Base-by-base conservation (phyloP, 768 basidiomycete genomes). In the Glaciozyma antarctica region DNA sequence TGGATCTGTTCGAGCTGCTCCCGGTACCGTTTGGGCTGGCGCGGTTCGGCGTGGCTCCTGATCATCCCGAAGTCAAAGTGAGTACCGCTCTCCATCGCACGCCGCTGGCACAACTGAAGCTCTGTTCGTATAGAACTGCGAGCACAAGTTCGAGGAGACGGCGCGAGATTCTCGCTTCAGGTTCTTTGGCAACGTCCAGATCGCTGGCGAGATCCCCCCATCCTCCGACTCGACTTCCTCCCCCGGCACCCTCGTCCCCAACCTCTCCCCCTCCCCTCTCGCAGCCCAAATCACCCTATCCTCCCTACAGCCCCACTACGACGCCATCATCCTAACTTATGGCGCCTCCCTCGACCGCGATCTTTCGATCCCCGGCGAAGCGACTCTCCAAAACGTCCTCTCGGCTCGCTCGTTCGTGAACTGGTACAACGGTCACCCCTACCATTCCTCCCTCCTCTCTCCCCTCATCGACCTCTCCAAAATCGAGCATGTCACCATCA, bases 1-100 rank as follows among this genome's bases (percentile, higher is more conserved):
- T 97, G 19, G 90, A 98, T 75, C 77, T 99, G 74, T 99, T 85
- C 75, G 94, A 99, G 78, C 82, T 90, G 43, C 81, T 94, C 16
- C 97, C 93, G 83, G 85, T 90, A 34, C 94, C 94, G 16, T 89
- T 95, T 74, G 95, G 95, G 0, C 81, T 98, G 1, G 92, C 95
- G 5, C 81, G 95, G 53, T 99, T 93, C 73, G 93, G 95, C 0
- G 93, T 99, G 19, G 94, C 95, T 16, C 94, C 94, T 52, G 94
- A 98, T 78, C 94, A 98, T 77, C 91, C 95, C 15, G 94, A 97
- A 79, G 93, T 98, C 76, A 99, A 97, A 84, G 94, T 83, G 71
- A 51, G 78, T 66, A 9, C 41, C 47, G 7, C 32, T 16, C 26
- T 34, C 45, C 34, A 8, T 30, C 8, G 30, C 38, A 48, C 47